Evolutionary conservation across 257 asterid species (phyloP), one percentile per base, ranked within the genome.

Genomic region (Henckelia pumila): DNA sequence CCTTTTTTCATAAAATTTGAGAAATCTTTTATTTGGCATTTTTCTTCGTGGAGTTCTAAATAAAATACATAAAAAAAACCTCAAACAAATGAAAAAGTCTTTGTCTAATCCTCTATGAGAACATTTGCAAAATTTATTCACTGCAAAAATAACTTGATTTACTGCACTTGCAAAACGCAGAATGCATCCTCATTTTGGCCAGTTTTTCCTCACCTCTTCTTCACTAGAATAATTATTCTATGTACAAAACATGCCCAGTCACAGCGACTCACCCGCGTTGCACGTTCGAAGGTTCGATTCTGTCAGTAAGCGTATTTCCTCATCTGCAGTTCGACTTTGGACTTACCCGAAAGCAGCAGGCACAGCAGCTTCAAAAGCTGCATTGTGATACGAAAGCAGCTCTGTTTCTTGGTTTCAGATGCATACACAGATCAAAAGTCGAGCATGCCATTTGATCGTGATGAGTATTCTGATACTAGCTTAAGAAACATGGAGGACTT

Each of bases 401-500:
- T 44, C 52, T 13, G 4, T 14, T 44, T 44, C 52, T 44, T 44
- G 14, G 19, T 44, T 44, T 44, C 52, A 44, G 26, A 25, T 1
- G 19, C 19, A 44, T 44, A 69, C 24, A 32, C 59, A 5, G 73
- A 73, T 84, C 76, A 90, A 62, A 77, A 80, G 59, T 88, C 96
- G 1, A 85, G 82, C 14, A 80, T 66, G 62, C 89, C 78, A 63
- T 76, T 86, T 35, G 99, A 86, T 53, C 99, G 79, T 23, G 97
- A 61, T 23, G 99, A 88, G 82, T 94, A 91, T 64, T 94, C 99
- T 0, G 89, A 78, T 28, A 94, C 99, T 78, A 94, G 81, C 89
- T 81, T 94, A 21, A 94, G 89, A 77, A 94, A 94, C 99, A 94
- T 91, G 33, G 99, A 94, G 20, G 96, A 91, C 71, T 88, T 87